Percentiles rank a stretch among this genome's conserved stretches.
Conservation (phyloP, 148 eudicot species). For the Salicornia ramosissima region DNA sequence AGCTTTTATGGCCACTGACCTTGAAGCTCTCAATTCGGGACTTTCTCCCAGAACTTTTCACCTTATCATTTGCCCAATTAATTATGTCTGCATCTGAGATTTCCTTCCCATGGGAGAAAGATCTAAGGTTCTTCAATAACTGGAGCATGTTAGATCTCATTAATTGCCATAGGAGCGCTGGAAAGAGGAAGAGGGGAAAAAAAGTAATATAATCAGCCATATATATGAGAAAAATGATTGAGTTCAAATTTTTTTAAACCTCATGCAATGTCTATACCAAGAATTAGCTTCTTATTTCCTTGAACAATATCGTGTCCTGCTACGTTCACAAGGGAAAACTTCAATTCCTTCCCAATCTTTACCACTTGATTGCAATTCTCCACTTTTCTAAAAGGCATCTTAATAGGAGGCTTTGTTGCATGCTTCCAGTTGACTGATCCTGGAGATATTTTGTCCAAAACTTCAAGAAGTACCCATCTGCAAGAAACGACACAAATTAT, state of each 20-base stretch:
- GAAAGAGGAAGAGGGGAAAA: conserved; percentile 7
- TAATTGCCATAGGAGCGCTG: conserved; percentile 96
- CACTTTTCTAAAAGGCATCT: conserved; percentile 94
- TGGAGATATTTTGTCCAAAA: conserved; percentile 80
- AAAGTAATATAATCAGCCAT: not conserved
- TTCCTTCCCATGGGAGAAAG: conserved; percentile 77
- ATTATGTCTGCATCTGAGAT: conserved; percentile 76
- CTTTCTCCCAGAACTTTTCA: conserved; percentile 67
- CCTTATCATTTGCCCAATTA: conserved; percentile 81
- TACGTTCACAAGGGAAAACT: conserved; percentile 77
- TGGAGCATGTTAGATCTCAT: conserved; percentile 95
- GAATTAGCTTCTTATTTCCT: conserved; percentile 85
- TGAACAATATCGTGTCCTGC: conserved; percentile 86
- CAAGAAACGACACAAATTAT: conserved; percentile 4
- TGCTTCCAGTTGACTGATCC: conserved; percentile 93
- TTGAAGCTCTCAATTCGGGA: conserved; percentile 78
- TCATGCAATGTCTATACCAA: conserved; percentile 37
- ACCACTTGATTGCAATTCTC: conserved; percentile 95
- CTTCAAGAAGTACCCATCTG: conserved; percentile 94
- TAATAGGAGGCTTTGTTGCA: conserved; percentile 88
- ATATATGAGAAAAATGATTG: not conserved
- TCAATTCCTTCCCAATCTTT: conserved; percentile 60
- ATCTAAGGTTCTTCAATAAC: conserved; percentile 76
- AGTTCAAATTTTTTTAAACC: not conserved
- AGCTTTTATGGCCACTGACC: conserved; percentile 38